Conservation (phyloP, 768 basidiomycete genomes). For the Xanthoconium stramineum region DNA sequence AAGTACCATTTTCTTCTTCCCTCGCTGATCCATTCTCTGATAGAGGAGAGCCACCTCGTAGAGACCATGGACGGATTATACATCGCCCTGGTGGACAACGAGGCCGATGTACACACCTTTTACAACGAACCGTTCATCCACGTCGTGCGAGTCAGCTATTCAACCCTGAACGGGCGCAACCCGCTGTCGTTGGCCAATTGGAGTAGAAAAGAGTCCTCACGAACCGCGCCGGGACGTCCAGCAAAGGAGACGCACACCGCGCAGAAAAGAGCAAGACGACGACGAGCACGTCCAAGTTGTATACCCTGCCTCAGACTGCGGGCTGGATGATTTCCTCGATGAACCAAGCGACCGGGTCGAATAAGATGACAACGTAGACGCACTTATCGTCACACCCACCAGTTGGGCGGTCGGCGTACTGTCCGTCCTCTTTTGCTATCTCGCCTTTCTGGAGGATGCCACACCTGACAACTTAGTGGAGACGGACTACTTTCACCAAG, state of each 20-base stretch:
- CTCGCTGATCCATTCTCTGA: not conserved
- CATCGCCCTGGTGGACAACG: conserved; percentile 19
- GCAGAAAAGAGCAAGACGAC: not conserved
- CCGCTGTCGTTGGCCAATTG: not conserved
- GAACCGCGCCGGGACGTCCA: not conserved
- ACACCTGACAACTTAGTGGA: not conserved
- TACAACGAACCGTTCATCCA: conserved; percentile 18
- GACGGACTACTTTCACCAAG: not conserved
- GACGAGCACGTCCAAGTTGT: not conserved
- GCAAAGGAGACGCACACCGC: no score
- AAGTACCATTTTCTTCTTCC: not conserved
- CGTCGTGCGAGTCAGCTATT: conserved; percentile 15
- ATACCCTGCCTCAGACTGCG: conserved; percentile 1
- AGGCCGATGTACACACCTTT: conserved; percentile 5
- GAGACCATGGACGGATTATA: conserved; percentile 13
- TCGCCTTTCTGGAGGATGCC: conserved; percentile 8
- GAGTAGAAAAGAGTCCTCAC: not conserved
- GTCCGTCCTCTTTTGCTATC: conserved; percentile 12
- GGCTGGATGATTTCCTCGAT: not conserved
- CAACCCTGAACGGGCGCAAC: not conserved
- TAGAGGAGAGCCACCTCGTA: conserved; percentile 5
- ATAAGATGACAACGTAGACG: not conserved
- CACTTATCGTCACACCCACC: conserved; percentile 12
- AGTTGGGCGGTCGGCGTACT: conserved; percentile 9
- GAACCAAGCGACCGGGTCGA: not conserved